phyloP scores from a whole-genome alignment of 2,329 filamentous ascomycete genomes.

The Neofusicoccum cordaticola region DNA sequence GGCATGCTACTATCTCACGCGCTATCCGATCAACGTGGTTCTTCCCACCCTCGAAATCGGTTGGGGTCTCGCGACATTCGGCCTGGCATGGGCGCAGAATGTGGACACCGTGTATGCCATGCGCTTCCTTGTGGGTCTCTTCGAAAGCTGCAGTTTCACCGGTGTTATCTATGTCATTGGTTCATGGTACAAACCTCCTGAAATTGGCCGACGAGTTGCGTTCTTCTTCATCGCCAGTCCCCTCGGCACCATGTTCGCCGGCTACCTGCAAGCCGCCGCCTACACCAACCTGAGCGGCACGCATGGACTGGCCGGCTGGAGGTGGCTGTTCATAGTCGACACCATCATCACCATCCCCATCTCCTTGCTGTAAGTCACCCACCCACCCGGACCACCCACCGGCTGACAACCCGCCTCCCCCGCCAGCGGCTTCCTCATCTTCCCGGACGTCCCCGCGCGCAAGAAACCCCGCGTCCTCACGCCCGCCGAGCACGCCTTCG shows the following conservation, averaged over 20 bases:
- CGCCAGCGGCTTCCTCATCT: too few relatives aligned
- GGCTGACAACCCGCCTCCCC: background rate
- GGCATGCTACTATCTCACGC: slow-evolving; percentile 39
- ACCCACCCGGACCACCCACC: background rate
- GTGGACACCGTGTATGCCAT: slow-evolving; percentile 24
- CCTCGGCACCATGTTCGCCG: slow-evolving; percentile 30
- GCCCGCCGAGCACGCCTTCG: background rate
- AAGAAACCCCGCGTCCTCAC: slow-evolving; percentile 36
- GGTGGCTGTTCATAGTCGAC: slow-evolving; percentile 33
- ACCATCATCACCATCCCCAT: slow-evolving; percentile 42
- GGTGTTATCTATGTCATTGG: slow-evolving; percentile 40
- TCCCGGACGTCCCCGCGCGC: slow-evolving; percentile 25
- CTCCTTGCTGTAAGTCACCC: background rate
- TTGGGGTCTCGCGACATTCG: slow-evolving; percentile 27
- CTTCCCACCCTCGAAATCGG: slow-evolving; percentile 24
- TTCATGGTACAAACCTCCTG: slow-evolving; percentile 43
- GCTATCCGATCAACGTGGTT: slow-evolving; percentile 25
- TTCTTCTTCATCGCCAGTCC: too few relatives aligned
- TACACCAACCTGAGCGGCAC: slow-evolving; percentile 32
- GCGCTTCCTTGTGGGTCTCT: slow-evolving; percentile 37
- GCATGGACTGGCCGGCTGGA: slow-evolving; percentile 26
- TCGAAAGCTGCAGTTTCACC: slow-evolving; percentile 32
- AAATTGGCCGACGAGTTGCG: slow-evolving; percentile 31
- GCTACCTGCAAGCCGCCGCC: slow-evolving; percentile 33
- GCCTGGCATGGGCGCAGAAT: slow-evolving; percentile 23